Base-by-base conservation (phyloP, 139 green algal species). In the Chlorella vulgaris region DNA sequence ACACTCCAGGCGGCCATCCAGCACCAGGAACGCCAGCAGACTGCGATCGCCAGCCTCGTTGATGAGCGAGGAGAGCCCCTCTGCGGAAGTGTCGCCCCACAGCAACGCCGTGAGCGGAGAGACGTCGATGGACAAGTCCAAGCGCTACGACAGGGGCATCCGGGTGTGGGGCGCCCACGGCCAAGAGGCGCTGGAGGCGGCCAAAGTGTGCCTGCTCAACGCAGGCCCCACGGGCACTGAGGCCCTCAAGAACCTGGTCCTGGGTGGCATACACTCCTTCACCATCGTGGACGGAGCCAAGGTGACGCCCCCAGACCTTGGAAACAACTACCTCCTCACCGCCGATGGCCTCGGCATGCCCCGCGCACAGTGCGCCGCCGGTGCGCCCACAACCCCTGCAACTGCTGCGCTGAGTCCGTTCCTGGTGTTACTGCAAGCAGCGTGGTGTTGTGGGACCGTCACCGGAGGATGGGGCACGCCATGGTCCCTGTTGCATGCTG, bases 221-320 rank as follows among this genome's bases (percentile, higher is more conserved):
- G 70, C 74, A 50, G 85, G 89, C 21, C 82, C 92, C 7, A 96
- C 93, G 1, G 95, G 95, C 28, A 91, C 91, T 1, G 97, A 99
- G 81, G 91, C 95, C 2, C 87, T 99, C 13, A 99, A 99, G 80
- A 99, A 99, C 81, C 84, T 99, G 26, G 96, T 99, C 0, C 89
- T 99, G 38, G 96, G 96, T 0, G 96, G 96, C 80, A 98, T 99
- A 19, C 88, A 86, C 7, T 90, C 90, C 2, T 99, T 99, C 89
- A 98, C 95, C 0, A 88, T 99, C 22, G 92, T 99, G 26, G 96
- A 99, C 76, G 90, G 84, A 1, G 76, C 69, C 13, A 91, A 87
- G 42, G 94, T 99, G 10, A 74, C 78, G 21, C 66, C 89, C 0
- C 31, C 69, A 3, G 96, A 99, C 80, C 70, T 98, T 8, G 96